These are phyloP conservation scores for Salix caprea DNA, from an alignment of 345 rosid genomes.

Conservation along the genomic window DNA sequence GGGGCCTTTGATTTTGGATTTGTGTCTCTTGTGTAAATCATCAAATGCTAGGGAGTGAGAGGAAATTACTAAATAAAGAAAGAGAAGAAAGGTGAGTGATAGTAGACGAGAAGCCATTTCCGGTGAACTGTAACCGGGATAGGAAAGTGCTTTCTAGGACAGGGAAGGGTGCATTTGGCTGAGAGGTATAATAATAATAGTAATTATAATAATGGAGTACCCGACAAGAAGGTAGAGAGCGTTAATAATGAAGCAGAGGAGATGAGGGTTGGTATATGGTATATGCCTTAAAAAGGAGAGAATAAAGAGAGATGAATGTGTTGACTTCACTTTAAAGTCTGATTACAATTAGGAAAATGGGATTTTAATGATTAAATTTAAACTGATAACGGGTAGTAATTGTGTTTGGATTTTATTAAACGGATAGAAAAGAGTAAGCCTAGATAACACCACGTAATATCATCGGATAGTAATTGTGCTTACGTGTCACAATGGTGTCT, in stretches of 20 bases:
- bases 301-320: not conserved
- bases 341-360: not conserved
- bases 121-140: slow-evolving; percentile 11
- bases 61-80: slow-evolving; percentile 51
- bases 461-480: no score
- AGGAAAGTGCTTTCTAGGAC: not conserved
- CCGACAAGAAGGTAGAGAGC: not conserved
- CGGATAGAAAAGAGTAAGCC: no score
- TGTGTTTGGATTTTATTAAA: no score
- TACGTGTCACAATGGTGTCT: no score
- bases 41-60: slow-evolving; percentile 46
- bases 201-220: not conserved
- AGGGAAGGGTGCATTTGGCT: not conserved
- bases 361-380: not conserved
- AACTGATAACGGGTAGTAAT: no score
- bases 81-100: slow-evolving; percentile 20
- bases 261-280: not conserved
- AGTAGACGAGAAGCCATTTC: slow-evolving; percentile 43
- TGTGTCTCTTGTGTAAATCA: slow-evolving; percentile 26
- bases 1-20: slow-evolving; percentile 64
- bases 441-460: no score
- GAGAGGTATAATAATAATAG: not conserved
- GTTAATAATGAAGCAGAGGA: not conserved
- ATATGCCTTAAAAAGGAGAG: not conserved
- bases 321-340: not conserved